These are phyloP conservation scores for Penicillium sp. DNA, from an alignment of 2,329 filamentous ascomycete genomes.

Conservation along the genomic window DNA sequence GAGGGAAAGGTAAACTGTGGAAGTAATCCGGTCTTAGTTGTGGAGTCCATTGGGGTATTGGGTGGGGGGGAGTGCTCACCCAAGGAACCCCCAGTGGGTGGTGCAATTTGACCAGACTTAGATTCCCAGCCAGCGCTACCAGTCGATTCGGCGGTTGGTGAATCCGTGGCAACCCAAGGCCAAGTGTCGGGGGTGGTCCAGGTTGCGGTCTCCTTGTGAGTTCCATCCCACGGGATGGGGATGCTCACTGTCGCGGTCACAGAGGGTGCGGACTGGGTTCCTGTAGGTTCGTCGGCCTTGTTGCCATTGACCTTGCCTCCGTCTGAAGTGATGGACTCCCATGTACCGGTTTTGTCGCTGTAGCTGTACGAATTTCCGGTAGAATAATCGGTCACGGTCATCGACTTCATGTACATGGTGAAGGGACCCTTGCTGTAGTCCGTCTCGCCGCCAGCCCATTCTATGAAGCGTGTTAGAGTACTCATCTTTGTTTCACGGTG, in stretches of 20 bases:
- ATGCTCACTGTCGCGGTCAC: constrained; percentile 64
- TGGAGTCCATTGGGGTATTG: constrained; percentile 14
- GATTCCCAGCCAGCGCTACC: constrained; percentile 77
- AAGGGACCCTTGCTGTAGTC: constrained; percentile 84
- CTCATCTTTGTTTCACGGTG: neutral
- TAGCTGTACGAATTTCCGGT: constrained; percentile 86
- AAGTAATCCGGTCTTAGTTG: constrained; percentile 27
- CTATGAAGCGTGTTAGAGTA: constrained; percentile 29
- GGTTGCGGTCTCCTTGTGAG: constrained; percentile 44
- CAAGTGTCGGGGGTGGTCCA: constrained; percentile 62
- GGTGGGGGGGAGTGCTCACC: constrained; percentile 54
- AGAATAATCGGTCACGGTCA: constrained; percentile 86
- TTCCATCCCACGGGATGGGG: constrained; percentile 66
- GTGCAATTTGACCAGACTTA: constrained; percentile 74
- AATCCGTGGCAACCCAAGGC: constrained; percentile 66
- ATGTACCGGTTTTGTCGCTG: constrained; percentile 72
- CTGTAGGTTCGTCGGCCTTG: constrained; percentile 43
- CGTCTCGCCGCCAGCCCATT: constrained; percentile 84
- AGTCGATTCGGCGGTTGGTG: constrained; percentile 46
- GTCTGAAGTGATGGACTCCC: constrained; percentile 78
- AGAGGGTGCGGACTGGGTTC: constrained; percentile 57
- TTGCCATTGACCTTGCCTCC: constrained; percentile 74
- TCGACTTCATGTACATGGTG: constrained; percentile 76
- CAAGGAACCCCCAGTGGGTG: constrained; percentile 67
- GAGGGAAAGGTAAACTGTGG: constrained; percentile 54